Base-by-base conservation (phyloP, 805 yeast genomes). In the Sugiyamaella mastotermitis region DNA sequence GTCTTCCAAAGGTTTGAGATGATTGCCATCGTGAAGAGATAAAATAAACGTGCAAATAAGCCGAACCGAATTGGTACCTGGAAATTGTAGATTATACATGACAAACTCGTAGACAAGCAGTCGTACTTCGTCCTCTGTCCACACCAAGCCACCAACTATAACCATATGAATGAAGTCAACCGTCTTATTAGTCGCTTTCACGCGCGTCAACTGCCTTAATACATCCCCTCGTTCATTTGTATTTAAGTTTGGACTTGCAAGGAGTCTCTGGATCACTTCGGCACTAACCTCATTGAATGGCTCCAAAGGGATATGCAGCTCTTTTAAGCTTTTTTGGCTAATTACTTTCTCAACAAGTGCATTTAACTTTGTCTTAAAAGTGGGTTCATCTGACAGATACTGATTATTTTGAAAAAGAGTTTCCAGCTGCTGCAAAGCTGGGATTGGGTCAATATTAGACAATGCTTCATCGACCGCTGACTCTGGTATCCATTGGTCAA, bases 61-160 rank as follows among this genome's bases (percentile, higher is more conserved):
- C 22, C 48, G 31, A 15, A 48, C 40, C 10, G 37, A 18, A 7
- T 17, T 26, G 13, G 23, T 27, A 3, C 16, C 27, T 13, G 21
- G 10, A 10, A 20, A 16, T 31, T 32, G 35, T 3, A 48, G 38
- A 31, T 46, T 46, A 44, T 35, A 48, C 23, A 23, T 13, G 7
- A 48, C 50, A 38, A 46, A 46, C 33, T 46, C 46, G 28, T 46
- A 41, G 27, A 48, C 41, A 16, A 46, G 28, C 16, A 43, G 29
- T 22, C 47, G 36, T 5, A 32, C 16, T 33, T 44, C 50, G 23
- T 41, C 43, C 10, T 22, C 27, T 5, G 16, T 31, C 11, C 17
- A 13, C 8, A 38, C 26, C 15, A 31, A 23, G 4, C 18, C 26
- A 21, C 41, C 38, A 6, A 38, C 21, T 2, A 45, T 16, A 22